phyloP scores from a whole-genome alignment of 2,329 filamentous ascomycete genomes.

The Karstenula rhodostoma region DNA sequence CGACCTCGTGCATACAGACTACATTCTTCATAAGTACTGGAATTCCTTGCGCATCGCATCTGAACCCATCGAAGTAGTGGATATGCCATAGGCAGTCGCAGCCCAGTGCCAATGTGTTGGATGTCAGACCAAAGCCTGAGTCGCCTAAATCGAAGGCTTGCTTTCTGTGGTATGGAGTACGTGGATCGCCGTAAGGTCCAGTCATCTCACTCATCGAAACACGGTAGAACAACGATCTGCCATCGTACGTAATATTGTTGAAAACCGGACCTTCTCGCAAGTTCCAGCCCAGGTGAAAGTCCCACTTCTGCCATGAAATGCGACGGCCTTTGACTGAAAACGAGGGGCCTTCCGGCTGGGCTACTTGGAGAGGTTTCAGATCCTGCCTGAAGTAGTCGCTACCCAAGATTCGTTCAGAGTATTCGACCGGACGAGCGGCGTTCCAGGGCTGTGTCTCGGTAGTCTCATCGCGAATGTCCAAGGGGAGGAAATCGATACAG shows the following conservation, averaged over 20 bases:
- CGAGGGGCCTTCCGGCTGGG: conserved; percentile 71
- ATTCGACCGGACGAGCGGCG: conserved; percentile 64
- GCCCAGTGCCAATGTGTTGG: conserved; percentile 73
- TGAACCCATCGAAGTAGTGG: conserved; percentile 68
- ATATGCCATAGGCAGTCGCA: conserved; percentile 78
- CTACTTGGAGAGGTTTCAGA: conserved; percentile 69
- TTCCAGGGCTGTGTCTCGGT: conserved; percentile 65
- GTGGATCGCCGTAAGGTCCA: conserved; percentile 69
- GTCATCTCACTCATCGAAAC: conserved; percentile 74
- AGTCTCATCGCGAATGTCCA: conserved; percentile 67
- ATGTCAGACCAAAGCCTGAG: conserved; percentile 70
- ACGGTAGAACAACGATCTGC: conserved; percentile 70
- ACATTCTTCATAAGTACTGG: conserved; percentile 68
- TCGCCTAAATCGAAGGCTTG: conserved; percentile 76
- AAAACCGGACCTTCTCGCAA: conserved; percentile 73
- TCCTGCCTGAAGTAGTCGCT: conserved; percentile 67
- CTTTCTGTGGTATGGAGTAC: conserved; percentile 73
- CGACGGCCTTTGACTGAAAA: conserved; percentile 63
- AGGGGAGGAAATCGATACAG: conserved; percentile 72
- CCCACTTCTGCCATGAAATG: conserved; percentile 75
- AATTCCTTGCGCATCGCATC: conserved; percentile 67
- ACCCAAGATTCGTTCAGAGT: conserved; percentile 70
- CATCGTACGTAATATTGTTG: conserved; percentile 70
- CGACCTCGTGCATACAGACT: conserved; percentile 75
- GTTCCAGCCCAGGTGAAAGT: conserved; percentile 74